Percentiles rank a stretch among this genome's conserved stretches.
Conservation (phyloP, 805 yeast species). For the Candida taoyuanica region DNA sequence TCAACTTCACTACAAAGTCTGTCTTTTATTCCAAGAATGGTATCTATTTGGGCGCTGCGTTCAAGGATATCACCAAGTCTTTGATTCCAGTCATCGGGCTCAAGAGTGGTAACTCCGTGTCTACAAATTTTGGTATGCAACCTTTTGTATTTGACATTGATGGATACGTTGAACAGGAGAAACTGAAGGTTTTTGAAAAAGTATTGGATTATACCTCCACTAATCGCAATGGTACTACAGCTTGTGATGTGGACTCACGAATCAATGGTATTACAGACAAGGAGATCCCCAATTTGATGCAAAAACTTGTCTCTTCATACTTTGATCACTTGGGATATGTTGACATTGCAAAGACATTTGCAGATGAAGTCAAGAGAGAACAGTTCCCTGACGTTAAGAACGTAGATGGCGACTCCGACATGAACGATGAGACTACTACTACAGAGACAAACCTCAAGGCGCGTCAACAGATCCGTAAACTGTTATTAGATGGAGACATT, state of each 20-base stretch:
- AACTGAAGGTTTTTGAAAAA: constrained; percentile 30
- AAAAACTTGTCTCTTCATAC: constrained; percentile 40
- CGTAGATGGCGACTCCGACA: constrained; percentile 11
- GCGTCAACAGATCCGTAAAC: constrained; percentile 42
- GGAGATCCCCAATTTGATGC: constrained; percentile 27
- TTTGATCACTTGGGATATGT: constrained; percentile 55
- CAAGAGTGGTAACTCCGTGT: constrained; percentile 31
- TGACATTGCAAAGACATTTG: constrained; percentile 49
- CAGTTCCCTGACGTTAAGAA: background rate
- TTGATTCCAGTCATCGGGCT: constrained; percentile 46
- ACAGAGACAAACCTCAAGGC: constrained; percentile 35
- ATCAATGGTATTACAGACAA: constrained; percentile 12
- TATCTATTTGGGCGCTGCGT: constrained; percentile 51
- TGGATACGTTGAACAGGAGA: constrained; percentile 45
- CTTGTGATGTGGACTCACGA: constrained; percentile 1
- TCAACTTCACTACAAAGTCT: constrained; percentile 57
- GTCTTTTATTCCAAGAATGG: constrained; percentile 85
- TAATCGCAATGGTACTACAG: background rate
- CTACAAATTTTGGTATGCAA: constrained; percentile 41
- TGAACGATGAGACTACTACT: constrained; percentile 12
- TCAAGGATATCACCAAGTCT: constrained; percentile 37
- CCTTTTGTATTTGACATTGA: constrained; percentile 60
- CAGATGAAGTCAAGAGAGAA: constrained; percentile 39
- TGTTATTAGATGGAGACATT: constrained; percentile 39
- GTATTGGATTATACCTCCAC: constrained; percentile 9